phyloP scores from a whole-genome alignment of 768 basidiomycete species.

The Russula foetens region DNA sequence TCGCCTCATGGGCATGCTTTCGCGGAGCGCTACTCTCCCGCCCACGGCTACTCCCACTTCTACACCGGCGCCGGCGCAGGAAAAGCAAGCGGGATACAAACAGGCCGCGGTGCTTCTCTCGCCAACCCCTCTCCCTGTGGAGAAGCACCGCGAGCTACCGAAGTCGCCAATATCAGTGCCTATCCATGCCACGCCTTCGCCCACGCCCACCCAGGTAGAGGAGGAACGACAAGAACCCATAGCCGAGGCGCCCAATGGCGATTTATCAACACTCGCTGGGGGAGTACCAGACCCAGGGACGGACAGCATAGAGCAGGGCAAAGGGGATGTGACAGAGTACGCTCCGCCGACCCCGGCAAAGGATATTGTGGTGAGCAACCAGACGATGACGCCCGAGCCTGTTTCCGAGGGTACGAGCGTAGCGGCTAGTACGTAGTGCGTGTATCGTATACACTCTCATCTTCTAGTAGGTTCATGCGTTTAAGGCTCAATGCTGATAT shows the following conservation, averaged over 20 bases:
- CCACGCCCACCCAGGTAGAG: neutral
- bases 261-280: neutral
- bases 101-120: constrained; percentile 22
- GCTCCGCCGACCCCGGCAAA: constrained; percentile 4
- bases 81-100: constrained; percentile 23
- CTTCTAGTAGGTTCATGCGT: neutral
- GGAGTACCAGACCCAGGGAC: neutral
- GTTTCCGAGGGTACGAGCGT: neutral
- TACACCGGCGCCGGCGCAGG: neutral
- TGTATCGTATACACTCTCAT: neutral
- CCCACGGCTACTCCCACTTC: neutral
- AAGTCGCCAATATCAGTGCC: neutral
- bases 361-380: neutral
- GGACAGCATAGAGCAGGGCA: neutral
- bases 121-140: neutral
- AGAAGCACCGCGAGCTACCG: constrained; percentile 5
- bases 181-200: neutral
- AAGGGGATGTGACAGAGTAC: neutral
- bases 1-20: constrained; percentile 33
- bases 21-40: constrained; percentile 10
- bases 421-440: neutral
- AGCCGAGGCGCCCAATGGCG: neutral
- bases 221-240: neutral
- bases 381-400: neutral
- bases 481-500: too few species aligned